Evolutionary conservation across 345 rosid species (phyloP).

Genomic region (Eucalyptus curtisii): DNA sequence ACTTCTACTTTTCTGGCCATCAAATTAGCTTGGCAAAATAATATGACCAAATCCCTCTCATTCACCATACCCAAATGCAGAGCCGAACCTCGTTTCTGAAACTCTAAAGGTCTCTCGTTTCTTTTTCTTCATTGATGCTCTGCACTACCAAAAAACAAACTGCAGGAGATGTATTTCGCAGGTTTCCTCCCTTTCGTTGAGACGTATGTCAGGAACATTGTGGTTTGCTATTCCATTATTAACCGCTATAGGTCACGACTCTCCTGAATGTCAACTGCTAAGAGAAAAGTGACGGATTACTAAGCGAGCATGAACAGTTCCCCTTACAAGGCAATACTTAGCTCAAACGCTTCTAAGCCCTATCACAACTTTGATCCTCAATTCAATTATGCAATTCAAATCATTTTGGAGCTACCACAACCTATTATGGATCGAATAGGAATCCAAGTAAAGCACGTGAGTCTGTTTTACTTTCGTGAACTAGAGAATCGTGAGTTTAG

Average conservation of each 20-base stretch:
- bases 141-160: background rate
- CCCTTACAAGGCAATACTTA: background rate
- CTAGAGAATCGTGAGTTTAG: rapidly evolving
- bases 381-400: background rate
- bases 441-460: background rate
- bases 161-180: background rate
- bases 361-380: background rate
- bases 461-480: background rate
- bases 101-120: background rate
- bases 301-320: background rate
- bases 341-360: background rate
- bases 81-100: background rate
- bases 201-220: background rate
- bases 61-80: background rate
- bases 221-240: background rate
- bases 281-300: background rate
- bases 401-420: background rate
- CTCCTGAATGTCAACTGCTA: background rate
- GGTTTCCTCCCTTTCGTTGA: background rate
- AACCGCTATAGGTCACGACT: background rate
- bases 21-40: background rate
- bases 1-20: background rate
- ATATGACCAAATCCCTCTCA: background rate
- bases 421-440: background rate
- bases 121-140: background rate